Conservation (phyloP, 2,329 filamentous ascomycete genomes). For the Paraphoma sp. region DNA sequence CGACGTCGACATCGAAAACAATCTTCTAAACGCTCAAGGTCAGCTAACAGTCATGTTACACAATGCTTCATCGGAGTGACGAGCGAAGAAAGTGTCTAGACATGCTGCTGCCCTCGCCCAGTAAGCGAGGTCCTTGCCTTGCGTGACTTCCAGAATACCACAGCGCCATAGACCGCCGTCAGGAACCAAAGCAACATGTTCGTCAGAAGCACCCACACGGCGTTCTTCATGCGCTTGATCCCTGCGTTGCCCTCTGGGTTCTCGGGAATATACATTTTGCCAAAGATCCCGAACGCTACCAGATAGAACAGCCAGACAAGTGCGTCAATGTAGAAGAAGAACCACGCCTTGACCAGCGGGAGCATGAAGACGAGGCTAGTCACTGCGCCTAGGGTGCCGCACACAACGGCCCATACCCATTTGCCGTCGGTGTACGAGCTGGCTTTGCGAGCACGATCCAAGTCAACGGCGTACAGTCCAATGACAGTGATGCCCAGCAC, state of each 20-base stretch:
- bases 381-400: conserved; percentile 30
- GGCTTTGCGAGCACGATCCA: conserved; percentile 52
- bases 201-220: conserved; percentile 81
- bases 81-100: conserved; percentile 17
- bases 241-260: conserved; percentile 68
- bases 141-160: conserved; percentile 61
- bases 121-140: conserved; percentile 38
- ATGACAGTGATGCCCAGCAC: conserved; percentile 77
- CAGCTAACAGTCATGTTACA: conserved; percentile 3
- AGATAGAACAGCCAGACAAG: conserved; percentile 79
- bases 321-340: conserved; percentile 71
- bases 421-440: conserved; percentile 46
- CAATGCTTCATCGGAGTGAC: background rate
- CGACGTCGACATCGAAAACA: conserved; percentile 6
- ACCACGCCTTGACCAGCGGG: conserved; percentile 59
- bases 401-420: conserved; percentile 64
- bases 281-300: conserved; percentile 83
- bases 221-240: conserved; percentile 80
- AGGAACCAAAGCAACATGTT: conserved; percentile 80
- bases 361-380: conserved; percentile 65
- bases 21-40: conserved; percentile 8
- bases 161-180: conserved; percentile 61
- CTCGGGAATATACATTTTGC: conserved; percentile 77
- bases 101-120: conserved; percentile 25
- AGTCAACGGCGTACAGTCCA: conserved; percentile 66